Percentiles rank a stretch among this genome's conserved stretches.
These are phyloP conservation scores for Flaveria bidentis DNA, from an alignment of 129 eudicot genomes.

Conservation along the genomic window DNA sequence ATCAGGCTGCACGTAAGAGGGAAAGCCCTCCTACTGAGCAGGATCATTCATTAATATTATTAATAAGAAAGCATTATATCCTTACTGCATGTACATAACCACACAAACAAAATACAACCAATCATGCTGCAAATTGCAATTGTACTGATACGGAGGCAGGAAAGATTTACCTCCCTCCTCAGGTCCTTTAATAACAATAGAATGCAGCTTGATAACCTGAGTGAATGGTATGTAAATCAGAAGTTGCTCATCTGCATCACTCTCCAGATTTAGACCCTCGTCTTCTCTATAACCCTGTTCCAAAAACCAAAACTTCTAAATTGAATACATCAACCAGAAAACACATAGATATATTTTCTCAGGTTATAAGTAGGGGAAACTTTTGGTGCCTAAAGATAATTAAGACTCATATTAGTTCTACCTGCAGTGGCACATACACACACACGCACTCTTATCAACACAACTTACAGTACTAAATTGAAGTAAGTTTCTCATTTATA, in stretches of 20 bases:
- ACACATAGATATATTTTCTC: background rate
- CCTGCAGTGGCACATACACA: background rate
- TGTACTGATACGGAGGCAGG: background rate
- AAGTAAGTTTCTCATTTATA: background rate
- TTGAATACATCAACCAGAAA: background rate
- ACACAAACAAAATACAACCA: background rate
- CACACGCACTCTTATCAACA: background rate
- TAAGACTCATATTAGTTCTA: background rate
- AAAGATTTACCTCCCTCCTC: slow-evolving; percentile 72
- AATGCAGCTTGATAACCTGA: slow-evolving; percentile 85
- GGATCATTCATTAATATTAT: no score
- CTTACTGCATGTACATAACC: background rate
- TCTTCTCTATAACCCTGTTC: slow-evolving; percentile 93
- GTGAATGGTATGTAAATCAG: slow-evolving; percentile 84
- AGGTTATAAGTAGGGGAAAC: background rate
- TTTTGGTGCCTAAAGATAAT: background rate
- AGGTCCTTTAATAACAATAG: slow-evolving; percentile 74
- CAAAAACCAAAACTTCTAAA: background rate
- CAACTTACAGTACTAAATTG: background rate
- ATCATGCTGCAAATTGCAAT: background rate
- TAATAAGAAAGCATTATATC: no score
- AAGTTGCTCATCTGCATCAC: slow-evolving; percentile 99
- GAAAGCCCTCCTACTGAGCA: no score
- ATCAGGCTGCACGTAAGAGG: no score
- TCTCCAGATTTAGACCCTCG: slow-evolving; percentile 79